Percentiles rank a stretch among this genome's conserved stretches.
phyloP scores from a whole-genome alignment of 257 asterid species.

The Primulina tabacum region DNA sequence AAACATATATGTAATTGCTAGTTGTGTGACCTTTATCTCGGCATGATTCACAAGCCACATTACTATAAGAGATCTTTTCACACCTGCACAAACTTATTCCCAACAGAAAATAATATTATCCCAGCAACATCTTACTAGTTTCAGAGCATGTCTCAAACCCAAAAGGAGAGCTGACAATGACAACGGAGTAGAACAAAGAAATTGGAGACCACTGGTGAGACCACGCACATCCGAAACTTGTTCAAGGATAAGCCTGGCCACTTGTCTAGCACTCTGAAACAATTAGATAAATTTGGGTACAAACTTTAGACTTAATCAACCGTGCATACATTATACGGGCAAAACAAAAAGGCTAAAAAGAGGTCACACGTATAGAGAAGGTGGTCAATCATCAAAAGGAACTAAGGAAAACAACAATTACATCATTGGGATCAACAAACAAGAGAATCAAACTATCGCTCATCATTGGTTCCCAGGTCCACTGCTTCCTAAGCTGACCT shows the following conservation, averaged over 20 bases:
- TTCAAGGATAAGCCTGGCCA: slow-evolving; percentile 74
- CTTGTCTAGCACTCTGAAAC: slow-evolving; percentile 79
- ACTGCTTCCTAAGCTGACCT: slow-evolving; percentile 66
- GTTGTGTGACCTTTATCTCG: slow-evolving; percentile 20
- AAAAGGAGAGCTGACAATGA: slow-evolving; percentile 59
- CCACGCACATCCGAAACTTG: slow-evolving; percentile 72
- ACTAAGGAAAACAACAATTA: slow-evolving; percentile 34
- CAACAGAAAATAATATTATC: slow-evolving; percentile 15
- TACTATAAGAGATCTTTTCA: slow-evolving; percentile 5
- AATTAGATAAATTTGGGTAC: slow-evolving; percentile 31
- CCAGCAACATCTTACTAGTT: slow-evolving; percentile 56
- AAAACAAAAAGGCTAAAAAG: background rate
- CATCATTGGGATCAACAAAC: slow-evolving; percentile 93
- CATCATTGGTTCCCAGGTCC: slow-evolving; percentile 97
- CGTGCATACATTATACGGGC: background rate
- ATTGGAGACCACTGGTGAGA: slow-evolving; percentile 77
- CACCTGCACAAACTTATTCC: slow-evolving; percentile 16
- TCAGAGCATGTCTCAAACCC: slow-evolving; percentile 84
- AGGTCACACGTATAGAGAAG: slow-evolving; percentile 2
- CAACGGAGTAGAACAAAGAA: slow-evolving; percentile 71
- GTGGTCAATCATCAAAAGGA: slow-evolving; percentile 15
- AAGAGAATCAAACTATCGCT: slow-evolving; percentile 79
- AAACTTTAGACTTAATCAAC: slow-evolving; percentile 22
- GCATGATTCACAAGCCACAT: slow-evolving; percentile 19
- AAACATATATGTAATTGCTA: slow-evolving; percentile 5